phyloP scores from a whole-genome alignment of 441 rosid genomes.

The Theobroma grandiflorum region DNA sequence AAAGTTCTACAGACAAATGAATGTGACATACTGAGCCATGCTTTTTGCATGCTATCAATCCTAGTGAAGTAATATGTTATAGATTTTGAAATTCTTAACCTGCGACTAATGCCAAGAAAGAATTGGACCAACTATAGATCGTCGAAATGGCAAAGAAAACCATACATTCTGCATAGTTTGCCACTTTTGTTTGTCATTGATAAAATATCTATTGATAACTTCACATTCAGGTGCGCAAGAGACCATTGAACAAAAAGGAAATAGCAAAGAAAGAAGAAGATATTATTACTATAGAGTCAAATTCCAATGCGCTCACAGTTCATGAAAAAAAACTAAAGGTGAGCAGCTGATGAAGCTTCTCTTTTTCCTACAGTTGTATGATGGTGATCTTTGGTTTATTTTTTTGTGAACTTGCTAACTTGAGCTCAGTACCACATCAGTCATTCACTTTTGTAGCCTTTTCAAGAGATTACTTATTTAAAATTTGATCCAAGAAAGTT shows the following conservation, averaged over 20 bases:
- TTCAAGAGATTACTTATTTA: not conserved
- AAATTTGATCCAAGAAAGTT: not conserved
- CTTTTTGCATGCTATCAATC: not conserved
- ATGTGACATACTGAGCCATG: not conserved
- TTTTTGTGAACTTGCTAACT: not conserved
- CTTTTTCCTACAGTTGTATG: not conserved
- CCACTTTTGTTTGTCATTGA: not conserved
- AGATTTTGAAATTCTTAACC: not conserved
- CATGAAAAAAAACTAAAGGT: conserved; percentile 92
- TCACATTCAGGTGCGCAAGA: conserved; percentile 73
- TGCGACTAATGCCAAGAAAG: not conserved
- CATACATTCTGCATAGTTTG: not conserved
- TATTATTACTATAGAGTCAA: conserved; percentile 64
- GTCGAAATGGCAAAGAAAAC: not conserved
- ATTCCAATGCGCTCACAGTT: conserved; percentile 66
- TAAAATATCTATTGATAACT: conserved; percentile 18
- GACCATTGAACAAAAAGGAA: conserved; percentile 87
- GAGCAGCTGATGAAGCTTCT: conserved; percentile 22
- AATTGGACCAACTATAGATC: not conserved
- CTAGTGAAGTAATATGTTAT: not conserved
- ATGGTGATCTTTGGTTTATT: not conserved
- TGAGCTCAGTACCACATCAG: not conserved
- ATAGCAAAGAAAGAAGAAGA: conserved; percentile 82
- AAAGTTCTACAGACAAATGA: not conserved
- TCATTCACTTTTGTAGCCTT: not conserved